These are phyloP conservation scores for Fomitopsis pulvina DNA, from an alignment of 768 basidiomycete genomes.

Conservation along the genomic window DNA sequence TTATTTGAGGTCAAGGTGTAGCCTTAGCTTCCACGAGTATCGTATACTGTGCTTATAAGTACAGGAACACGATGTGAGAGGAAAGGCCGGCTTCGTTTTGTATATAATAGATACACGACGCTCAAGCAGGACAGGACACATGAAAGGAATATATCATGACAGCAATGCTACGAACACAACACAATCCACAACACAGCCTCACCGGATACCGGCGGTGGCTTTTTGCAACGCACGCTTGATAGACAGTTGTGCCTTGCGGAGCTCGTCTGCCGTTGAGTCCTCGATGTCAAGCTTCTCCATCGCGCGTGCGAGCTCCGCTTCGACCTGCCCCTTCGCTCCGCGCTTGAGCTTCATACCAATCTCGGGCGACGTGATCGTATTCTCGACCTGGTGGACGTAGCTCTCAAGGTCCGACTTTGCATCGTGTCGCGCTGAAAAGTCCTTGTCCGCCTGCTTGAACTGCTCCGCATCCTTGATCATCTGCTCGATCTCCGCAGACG, in stretches of 20 bases:
- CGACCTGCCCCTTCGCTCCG: slow-evolving; percentile 89
- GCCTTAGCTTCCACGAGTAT: no score
- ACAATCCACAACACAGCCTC: slow-evolving; percentile 19
- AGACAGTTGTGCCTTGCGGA: slow-evolving; percentile 90
- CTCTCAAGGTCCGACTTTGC: slow-evolving; percentile 98
- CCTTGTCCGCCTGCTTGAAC: slow-evolving; percentile 94
- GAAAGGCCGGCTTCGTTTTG: slow-evolving; percentile 4
- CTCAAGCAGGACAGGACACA: neutral
- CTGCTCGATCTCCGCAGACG: slow-evolving; percentile 96
- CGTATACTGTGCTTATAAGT: no score
- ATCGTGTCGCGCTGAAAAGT: slow-evolving; percentile 96
- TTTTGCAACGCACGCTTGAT: slow-evolving; percentile 98
- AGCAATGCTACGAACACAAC: neutral
- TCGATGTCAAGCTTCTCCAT: slow-evolving; percentile 98
- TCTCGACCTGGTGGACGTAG: slow-evolving; percentile 95
- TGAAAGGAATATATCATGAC: neutral
- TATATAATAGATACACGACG: slow-evolving; percentile 5
- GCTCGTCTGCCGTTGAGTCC: slow-evolving; percentile 88
- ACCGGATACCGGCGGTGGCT: slow-evolving; percentile 88
- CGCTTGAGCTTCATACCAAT: slow-evolving; percentile 99
- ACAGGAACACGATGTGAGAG: slow-evolving; percentile 1
- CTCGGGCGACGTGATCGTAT: slow-evolving; percentile 92
- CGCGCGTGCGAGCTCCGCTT: slow-evolving; percentile 95
- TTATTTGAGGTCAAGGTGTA: no score
- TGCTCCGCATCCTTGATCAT: slow-evolving; percentile 99